Evolutionary conservation across 495 filamentous ascomycete species (phyloP), one percentile per base, ranked within the genome.

Genomic region (Penicillium ochrochloron): DNA sequence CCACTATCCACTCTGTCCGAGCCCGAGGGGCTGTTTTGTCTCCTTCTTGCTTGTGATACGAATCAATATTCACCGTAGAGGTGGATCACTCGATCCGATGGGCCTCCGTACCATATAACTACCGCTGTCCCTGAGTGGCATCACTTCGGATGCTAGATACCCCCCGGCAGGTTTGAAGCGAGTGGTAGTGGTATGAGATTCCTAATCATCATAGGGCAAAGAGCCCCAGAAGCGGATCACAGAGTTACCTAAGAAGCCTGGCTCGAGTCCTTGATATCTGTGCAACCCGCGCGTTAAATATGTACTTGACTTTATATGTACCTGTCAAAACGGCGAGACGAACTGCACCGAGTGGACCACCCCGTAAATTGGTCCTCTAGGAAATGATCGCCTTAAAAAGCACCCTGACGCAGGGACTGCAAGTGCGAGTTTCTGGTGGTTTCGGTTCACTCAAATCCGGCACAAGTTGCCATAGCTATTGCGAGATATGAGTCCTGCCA

Each of bases 371-470:
- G 35, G 53, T 34, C 53, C 34, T n/a, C 53, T 19, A 41, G 54
- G 54, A 33, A 63, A 52, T 52, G 61, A 63, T 63, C 61, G 61
- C 15, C 55, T 54, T 2, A 14, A 27, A 41, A 21, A 21, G n/a
- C 5, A 15, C 10, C 46, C 5, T 3, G 46, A 10, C 12, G 46
- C 46, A 50, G 6, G 41, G 23, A 9, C 21, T 48, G 5, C 19
- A 48, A 48, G 42, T 23, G 19, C 12, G 6, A 48, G 6, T 48
- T 21, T 6, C 42, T 23, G 42, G 42, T 19, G 42, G 42, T 8
- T 48, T 48, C 21, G 23, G 23, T 21, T 3, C 2, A 19, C n/a
- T 2, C 41, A 44, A 12, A n/a, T n/a, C n/a, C n/a, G n/a, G 41
- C 41, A 48, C 1, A 21, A 23, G 19, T 19, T 7, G 12, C 1